phyloP scores from a whole-genome alignment of 495 filamentous ascomycete species.

The Cenococcum geophilum region DNA sequence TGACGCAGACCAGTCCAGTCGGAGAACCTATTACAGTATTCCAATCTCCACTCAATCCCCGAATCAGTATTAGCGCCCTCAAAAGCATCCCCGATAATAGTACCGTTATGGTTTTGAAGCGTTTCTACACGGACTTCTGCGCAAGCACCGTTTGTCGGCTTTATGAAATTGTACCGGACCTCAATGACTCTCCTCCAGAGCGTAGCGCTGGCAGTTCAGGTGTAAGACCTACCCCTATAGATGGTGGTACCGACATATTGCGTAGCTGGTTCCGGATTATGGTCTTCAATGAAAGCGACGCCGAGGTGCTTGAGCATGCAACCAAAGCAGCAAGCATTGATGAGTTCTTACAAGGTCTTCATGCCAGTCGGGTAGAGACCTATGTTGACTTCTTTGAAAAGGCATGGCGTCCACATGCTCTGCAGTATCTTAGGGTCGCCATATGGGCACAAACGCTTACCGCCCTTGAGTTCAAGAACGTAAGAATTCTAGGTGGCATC shows the following conservation, averaged over 20 bases:
- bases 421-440: constrained; percentile 18
- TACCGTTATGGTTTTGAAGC: constrained; percentile 21
- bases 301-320: constrained; percentile 18
- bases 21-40: constrained; percentile 9
- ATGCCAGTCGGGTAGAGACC: constrained; percentile 13
- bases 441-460: constrained; percentile 20
- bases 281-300: constrained; percentile 21
- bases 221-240: neutral
- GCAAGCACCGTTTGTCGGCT: constrained; percentile 9
- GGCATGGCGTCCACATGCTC: constrained; percentile 20
- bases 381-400: constrained; percentile 24
- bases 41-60: constrained; percentile 14
- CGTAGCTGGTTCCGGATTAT: constrained; percentile 21
- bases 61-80: constrained; percentile 5
- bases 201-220: neutral
- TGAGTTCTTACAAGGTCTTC: constrained; percentile 12
- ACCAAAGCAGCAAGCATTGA: constrained; percentile 9
- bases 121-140: constrained; percentile 20
- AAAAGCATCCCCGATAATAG: too few species aligned
- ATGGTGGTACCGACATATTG: constrained; percentile 19
- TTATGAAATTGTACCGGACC: constrained; percentile 20
- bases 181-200: neutral
- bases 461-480: constrained; percentile 4
- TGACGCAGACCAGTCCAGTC: neutral
- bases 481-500: constrained; percentile 12